A percentile compares a stretch with the other conserved stretches of the same genome.
These are phyloP conservation scores for Bocquillonia castaneifolia DNA, from an alignment of 441 rosid species.

Conservation along the genomic window DNA sequence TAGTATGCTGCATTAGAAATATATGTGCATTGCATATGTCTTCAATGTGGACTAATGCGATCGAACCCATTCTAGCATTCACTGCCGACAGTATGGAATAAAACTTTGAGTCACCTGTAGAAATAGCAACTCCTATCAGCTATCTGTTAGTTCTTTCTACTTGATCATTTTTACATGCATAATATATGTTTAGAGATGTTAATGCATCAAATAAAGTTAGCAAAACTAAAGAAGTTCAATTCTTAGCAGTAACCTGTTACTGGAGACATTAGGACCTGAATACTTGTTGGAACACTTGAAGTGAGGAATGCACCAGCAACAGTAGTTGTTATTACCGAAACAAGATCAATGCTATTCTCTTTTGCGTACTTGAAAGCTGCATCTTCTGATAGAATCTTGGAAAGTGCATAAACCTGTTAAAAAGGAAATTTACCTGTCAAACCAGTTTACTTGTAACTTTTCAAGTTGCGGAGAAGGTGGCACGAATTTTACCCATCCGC, in stretches of 20 bases:
- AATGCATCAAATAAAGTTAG: no score
- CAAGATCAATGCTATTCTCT: slow-evolving; percentile 53
- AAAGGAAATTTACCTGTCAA: neutral
- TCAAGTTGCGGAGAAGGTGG: neutral
- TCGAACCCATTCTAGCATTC: slow-evolving; percentile 64
- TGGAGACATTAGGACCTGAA: slow-evolving; percentile 69
- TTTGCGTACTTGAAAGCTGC: slow-evolving; percentile 62
- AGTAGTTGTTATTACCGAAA: slow-evolving; percentile 64
- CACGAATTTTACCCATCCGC: slow-evolving; percentile 65
- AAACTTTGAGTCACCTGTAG: slow-evolving; percentile 48
- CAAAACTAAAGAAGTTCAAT: no score
- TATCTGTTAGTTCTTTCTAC: neutral
- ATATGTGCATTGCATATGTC: slow-evolving; percentile 70
- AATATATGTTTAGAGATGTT: no score
- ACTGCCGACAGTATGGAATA: slow-evolving; percentile 60
- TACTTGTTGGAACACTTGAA: slow-evolving; percentile 55
- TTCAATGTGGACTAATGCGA: slow-evolving; percentile 66
- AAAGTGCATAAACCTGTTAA: slow-evolving; percentile 61
- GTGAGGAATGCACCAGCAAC: slow-evolving; percentile 71
- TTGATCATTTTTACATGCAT: no score
- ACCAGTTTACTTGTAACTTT: neutral
- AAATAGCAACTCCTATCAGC: slow-evolving; percentile 4
- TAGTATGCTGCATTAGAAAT: slow-evolving; percentile 58
- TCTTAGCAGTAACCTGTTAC: slow-evolving; percentile 43
- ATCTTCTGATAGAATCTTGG: slow-evolving; percentile 66